Conservation (phyloP, 2,329 filamentous ascomycete species). For the Rhytidhysteron rufulum region DNA sequence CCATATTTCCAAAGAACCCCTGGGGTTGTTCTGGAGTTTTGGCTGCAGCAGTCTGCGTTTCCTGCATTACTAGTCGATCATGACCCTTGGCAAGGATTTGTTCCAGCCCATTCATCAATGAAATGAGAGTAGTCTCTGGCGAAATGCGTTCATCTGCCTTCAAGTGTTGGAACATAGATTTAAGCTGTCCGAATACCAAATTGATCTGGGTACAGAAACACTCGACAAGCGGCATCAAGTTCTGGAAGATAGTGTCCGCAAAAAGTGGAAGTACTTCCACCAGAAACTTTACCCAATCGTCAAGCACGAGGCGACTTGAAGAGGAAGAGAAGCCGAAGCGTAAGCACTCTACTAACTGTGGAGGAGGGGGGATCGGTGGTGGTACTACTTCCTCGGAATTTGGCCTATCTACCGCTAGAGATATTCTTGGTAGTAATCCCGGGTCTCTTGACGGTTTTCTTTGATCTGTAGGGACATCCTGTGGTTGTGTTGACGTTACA, state of each 20-base stretch:
- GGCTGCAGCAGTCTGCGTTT: conserved; percentile 61
- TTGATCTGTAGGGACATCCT: neutral
- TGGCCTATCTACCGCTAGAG: conserved; percentile 21
- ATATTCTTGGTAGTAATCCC: conserved; percentile 24
- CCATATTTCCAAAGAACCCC: conserved; percentile 91
- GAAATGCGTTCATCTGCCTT: conserved; percentile 25
- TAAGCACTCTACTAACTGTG: conserved; percentile 76
- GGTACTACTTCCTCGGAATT: conserved; percentile 29
- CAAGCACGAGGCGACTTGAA: conserved; percentile 71
- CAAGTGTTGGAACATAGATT: conserved; percentile 55
- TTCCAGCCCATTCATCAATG: conserved; percentile 89
- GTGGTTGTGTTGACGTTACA: conserved; percentile 14
- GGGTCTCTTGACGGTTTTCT: conserved; percentile 3
- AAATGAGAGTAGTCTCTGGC: conserved; percentile 72
- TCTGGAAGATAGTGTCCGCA: conserved; percentile 79
- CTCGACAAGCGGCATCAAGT: conserved; percentile 85
- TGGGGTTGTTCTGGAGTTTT: conserved; percentile 82
- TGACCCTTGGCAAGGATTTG: conserved; percentile 85
- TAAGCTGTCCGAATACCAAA: conserved; percentile 67
- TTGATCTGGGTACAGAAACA: conserved; percentile 79
- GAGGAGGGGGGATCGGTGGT: conserved; percentile 52
- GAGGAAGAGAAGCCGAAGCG: conserved; percentile 74
- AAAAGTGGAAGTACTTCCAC: conserved; percentile 81
- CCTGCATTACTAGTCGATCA: conserved; percentile 73
- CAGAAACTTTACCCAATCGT: conserved; percentile 88